phyloP scores from a whole-genome alignment of 2,329 filamentous ascomycete species.

The Penicillium concentricum region DNA sequence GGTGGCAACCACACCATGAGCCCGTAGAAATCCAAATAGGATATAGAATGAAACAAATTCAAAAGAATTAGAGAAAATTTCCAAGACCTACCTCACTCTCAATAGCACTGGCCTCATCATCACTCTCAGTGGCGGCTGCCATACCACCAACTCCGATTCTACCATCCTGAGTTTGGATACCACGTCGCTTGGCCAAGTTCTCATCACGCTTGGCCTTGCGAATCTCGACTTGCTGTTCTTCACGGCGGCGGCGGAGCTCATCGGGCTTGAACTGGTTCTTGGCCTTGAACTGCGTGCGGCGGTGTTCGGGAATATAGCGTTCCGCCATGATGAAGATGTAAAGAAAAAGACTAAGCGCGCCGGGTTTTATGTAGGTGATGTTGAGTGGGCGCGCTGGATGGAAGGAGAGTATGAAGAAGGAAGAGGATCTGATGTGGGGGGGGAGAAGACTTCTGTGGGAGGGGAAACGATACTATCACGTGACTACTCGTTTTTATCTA shows the following conservation, averaged over 20 bases:
- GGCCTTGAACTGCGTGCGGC: slow-evolving; percentile 98
- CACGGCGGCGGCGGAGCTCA: slow-evolving; percentile 94
- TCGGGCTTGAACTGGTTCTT: slow-evolving; percentile 99
- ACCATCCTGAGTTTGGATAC: slow-evolving; percentile 77
- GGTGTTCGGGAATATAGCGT: slow-evolving; percentile 98
- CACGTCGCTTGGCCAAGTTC: slow-evolving; percentile 96
- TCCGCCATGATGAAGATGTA: slow-evolving; percentile 73
- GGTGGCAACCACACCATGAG: neutral
- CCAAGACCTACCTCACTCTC: slow-evolving; percentile 83
- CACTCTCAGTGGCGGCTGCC: slow-evolving; percentile 88
- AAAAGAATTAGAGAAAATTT: slow-evolving; percentile 22
- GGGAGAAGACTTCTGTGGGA: slow-evolving; percentile 23
- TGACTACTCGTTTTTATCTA: slow-evolving; percentile 17
- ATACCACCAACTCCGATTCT: slow-evolving; percentile 60
- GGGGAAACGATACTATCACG: slow-evolving; percentile 20
- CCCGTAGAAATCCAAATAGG: neutral
- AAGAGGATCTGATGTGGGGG: slow-evolving; percentile 19
- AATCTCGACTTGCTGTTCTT: slow-evolving; percentile 99
- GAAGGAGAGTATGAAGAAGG: slow-evolving; percentile 19
- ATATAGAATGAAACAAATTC: slow-evolving; percentile 5
- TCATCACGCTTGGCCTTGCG: slow-evolving; percentile 98
- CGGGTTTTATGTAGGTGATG: slow-evolving; percentile 18
- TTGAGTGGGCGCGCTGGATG: slow-evolving; percentile 18
- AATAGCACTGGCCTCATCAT: slow-evolving; percentile 92
- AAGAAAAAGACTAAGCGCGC: slow-evolving; percentile 33